phyloP scores from a whole-genome alignment of 2,329 filamentous ascomycete genomes.

The Sclerotinia subarctica region DNA sequence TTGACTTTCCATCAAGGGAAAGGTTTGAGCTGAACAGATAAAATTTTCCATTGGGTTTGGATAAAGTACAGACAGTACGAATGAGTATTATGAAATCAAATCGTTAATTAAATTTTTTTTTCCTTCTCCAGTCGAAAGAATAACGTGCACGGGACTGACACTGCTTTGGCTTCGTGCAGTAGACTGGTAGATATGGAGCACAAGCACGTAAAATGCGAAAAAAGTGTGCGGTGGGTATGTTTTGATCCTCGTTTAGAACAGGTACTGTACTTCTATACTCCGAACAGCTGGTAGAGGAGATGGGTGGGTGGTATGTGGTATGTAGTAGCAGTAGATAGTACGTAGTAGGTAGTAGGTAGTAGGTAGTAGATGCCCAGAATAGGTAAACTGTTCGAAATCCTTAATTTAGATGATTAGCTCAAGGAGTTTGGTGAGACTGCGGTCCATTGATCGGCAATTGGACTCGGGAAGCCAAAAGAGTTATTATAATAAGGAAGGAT shows the following conservation, averaged over 20 bases:
- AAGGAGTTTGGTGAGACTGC: neutral
- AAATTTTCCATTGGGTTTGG: neutral
- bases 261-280: neutral
- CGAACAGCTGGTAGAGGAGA: neutral
- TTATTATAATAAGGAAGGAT: neutral
- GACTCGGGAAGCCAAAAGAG: conserved; percentile 1
- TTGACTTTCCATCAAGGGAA: neutral
- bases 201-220: neutral
- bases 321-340: neutral
- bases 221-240: neutral
- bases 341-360: neutral
- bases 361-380: neutral
- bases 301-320: neutral
- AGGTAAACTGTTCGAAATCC: neutral
- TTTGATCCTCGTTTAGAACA: neutral
- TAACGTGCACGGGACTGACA: neutral
- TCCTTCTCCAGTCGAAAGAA: neutral
- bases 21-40: neutral
- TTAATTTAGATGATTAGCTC: conserved; percentile 5
- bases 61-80: neutral
- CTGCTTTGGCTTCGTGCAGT: neutral
- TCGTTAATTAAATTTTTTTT: neutral
- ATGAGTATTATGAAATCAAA: conserved; percentile 3
- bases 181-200: neutral
- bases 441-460: conserved; percentile 5